Evolutionary conservation across 305 asterid species (phyloP).

Genomic region (Fraxinus sp.): DNA sequence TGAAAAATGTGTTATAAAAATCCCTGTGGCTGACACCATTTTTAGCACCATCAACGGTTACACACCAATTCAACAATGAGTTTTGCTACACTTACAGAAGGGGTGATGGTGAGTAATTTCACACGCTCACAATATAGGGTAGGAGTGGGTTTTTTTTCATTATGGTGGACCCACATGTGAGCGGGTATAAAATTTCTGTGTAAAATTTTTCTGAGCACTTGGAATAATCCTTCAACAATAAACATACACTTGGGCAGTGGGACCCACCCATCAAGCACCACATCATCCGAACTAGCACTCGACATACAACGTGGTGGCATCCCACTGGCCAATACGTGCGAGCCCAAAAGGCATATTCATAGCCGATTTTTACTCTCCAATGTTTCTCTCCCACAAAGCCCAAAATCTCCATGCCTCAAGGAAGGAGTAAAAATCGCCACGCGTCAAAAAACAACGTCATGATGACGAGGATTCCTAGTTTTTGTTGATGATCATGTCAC

Average conservation of each 20-base stretch:
- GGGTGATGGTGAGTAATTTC: too few species aligned
- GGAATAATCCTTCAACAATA: too few species aligned
- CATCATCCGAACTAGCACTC: too few species aligned
- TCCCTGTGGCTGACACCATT: background rate
- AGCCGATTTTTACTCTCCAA: background rate
- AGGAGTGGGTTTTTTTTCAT: too few species aligned
- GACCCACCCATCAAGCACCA: background rate
- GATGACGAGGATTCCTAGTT: constrained; percentile 15
- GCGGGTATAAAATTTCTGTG: too few species aligned
- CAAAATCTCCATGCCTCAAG: constrained; percentile 30
- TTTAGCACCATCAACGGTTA: background rate
- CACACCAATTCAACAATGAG: too few species aligned
- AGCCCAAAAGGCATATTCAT: background rate
- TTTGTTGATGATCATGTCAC: constrained; percentile 18
- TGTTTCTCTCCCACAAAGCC: background rate
- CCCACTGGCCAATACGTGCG: constrained; percentile 22
- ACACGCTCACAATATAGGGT: too few species aligned
- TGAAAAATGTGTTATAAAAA: too few species aligned
- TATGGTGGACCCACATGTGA: too few species aligned
- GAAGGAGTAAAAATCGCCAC: constrained; percentile 23
- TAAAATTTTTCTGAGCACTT: too few species aligned
- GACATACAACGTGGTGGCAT: constrained; percentile 31
- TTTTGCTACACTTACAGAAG: too few species aligned
- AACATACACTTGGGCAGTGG: background rate
- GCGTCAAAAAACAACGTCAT: constrained; percentile 22